Evolutionary conservation across 768 basidiomycete species (phyloP).

Genomic region (Lactifluus pinguis): DNA sequence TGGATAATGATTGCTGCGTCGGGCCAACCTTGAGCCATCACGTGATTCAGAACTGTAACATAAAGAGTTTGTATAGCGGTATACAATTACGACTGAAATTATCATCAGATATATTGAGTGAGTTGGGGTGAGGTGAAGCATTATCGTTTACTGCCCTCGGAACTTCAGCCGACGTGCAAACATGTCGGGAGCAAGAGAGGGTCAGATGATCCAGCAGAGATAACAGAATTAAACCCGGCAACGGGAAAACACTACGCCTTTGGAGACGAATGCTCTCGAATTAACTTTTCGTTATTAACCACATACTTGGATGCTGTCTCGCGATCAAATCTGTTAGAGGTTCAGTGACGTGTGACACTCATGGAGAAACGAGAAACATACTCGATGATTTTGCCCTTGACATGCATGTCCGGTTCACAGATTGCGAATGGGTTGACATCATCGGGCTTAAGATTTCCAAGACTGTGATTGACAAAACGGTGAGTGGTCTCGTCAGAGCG

Average conservation of each 20-base stretch:
- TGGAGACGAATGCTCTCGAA: conserved; percentile 1
- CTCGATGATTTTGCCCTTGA: conserved; percentile 71
- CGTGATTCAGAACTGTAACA: neutral
- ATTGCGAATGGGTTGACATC: conserved; percentile 90
- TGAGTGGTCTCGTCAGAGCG: conserved; percentile 91
- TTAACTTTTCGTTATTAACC: conserved; percentile 3
- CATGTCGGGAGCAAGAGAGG: neutral
- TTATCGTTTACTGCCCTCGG: neutral
- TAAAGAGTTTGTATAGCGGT: neutral
- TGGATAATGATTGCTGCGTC: neutral
- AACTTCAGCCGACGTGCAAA: neutral
- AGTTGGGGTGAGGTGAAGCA: neutral
- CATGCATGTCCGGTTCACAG: conserved; percentile 78
- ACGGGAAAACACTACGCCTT: neutral
- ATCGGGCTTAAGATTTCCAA: conserved; percentile 72
- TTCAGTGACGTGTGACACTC: conserved; percentile 6
- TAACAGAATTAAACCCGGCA: neutral
- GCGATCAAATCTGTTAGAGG: conserved; percentile 8
- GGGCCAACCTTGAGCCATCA: neutral
- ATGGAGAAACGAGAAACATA: conserved; percentile 23
- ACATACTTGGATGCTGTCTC: conserved; percentile 14
- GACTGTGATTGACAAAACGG: conserved; percentile 90
- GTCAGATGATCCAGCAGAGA: neutral
- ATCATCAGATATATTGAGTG: neutral
- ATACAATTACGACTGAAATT: neutral